phyloP scores from a whole-genome alignment of 1,284 basidiomycete species.

The Trichosporon asahii region DNA sequence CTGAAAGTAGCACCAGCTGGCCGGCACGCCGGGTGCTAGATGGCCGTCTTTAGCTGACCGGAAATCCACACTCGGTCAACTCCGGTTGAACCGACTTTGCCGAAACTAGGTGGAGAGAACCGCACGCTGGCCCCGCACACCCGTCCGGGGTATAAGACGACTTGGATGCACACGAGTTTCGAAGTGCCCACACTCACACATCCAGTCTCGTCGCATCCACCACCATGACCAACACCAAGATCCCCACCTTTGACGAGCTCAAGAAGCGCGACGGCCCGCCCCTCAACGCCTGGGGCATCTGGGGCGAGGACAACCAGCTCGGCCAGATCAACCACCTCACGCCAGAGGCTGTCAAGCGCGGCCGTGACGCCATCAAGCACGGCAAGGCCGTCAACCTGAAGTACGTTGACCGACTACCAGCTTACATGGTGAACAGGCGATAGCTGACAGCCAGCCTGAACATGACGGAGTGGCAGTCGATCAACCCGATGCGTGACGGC shows the following conservation, averaged over 20 bases:
- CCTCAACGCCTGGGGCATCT: constrained; percentile 40
- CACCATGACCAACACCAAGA: neutral
- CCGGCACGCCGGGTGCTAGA: neutral
- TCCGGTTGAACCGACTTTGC: constrained; percentile 5
- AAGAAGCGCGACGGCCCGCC: constrained; percentile 32
- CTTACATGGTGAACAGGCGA: neutral
- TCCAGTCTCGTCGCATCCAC: neutral
- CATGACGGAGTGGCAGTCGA: neutral
- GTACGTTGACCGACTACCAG: constrained; percentile 13
- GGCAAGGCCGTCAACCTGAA: constrained; percentile 41
- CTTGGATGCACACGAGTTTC: neutral
- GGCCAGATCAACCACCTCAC: constrained; percentile 41
- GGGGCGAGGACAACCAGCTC: constrained; percentile 34
- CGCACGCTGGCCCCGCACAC: neutral
- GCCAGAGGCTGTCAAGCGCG: constrained; percentile 32
- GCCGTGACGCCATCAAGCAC: constrained; percentile 32
- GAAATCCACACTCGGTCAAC: neutral
- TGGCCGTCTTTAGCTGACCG: neutral
- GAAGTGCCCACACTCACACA: neutral
- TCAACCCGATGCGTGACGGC: neutral
- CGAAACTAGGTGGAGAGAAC: neutral
- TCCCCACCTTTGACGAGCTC: constrained; percentile 25
- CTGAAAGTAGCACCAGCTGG: neutral
- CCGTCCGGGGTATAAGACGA: neutral
- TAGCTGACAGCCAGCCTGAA: constrained; percentile 15